A percentile compares a stretch with the other conserved stretches of the same genome.
Conservation (phyloP, 306 rosid species). For the Luffa acutangula region DNA sequence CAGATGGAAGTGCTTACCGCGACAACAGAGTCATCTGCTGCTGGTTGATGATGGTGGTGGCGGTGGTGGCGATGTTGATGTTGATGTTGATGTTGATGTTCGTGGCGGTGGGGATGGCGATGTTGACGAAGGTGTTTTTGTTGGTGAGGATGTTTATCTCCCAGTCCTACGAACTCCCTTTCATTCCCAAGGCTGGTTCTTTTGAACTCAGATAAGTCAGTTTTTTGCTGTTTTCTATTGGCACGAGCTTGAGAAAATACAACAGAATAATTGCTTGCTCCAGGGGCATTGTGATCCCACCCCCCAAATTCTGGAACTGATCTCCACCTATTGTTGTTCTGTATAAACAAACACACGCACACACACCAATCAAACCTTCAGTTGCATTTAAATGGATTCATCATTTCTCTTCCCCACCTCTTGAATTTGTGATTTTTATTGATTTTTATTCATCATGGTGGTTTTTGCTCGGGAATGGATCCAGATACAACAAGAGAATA, state of each 20-base stretch:
- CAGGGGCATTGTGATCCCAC: slow-evolving; percentile 47
- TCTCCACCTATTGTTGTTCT: slow-evolving; percentile 41
- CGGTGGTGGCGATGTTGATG: background rate
- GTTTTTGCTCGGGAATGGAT: background rate
- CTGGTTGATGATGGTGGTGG: background rate
- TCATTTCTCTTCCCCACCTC: background rate
- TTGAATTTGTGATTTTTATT: background rate
- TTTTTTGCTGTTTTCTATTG: slow-evolving; percentile 44
- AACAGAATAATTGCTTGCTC: slow-evolving; percentile 52
- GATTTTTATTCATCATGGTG: background rate
- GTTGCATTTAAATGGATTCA: background rate
- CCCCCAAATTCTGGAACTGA: slow-evolving; percentile 88
- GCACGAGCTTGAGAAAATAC: slow-evolving; percentile 66
- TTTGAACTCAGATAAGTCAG: slow-evolving; percentile 33
- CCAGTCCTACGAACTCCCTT: background rate
- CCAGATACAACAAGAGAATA: background rate
- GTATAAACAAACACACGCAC: background rate
- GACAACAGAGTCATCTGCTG: background rate
- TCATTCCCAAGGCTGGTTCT: slow-evolving; percentile 41
- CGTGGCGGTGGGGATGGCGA: slow-evolving; percentile 9
- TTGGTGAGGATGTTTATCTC: background rate
- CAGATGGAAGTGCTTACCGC: background rate
- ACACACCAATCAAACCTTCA: background rate
- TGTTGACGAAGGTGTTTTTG: slow-evolving; percentile 11
- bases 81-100: background rate